Percentiles rank a stretch among this genome's conserved stretches.
phyloP scores from a whole-genome alignment of 192 early-diverging fungal species.

The Rhizophlyctis rosea region DNA sequence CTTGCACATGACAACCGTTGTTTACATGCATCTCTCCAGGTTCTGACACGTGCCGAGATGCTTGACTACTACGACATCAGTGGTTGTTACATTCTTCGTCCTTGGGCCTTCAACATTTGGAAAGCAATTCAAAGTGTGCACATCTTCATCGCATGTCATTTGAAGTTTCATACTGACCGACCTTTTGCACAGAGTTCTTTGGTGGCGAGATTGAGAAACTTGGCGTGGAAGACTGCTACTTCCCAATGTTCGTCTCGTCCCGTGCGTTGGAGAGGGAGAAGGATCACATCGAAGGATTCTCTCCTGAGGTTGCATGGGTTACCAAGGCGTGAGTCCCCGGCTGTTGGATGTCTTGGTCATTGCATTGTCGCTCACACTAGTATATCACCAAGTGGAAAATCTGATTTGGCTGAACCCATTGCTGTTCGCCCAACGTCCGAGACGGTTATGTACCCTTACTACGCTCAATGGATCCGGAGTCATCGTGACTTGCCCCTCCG shows the following conservation, averaged over 20 bases:
- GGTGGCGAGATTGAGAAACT: constrained; percentile 82
- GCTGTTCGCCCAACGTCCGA: constrained; percentile 99
- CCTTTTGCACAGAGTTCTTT: constrained; percentile 86
- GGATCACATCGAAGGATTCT: constrained; percentile 99
- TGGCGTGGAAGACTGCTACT: constrained; percentile 97
- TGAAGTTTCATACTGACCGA: neutral
- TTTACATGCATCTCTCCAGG: constrained; percentile 41
- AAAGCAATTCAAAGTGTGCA: constrained; percentile 82
- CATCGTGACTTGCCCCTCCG: constrained; percentile 96
- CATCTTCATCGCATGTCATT: neutral
- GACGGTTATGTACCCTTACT: constrained; percentile 99
- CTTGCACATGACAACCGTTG: neutral
- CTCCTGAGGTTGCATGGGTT: constrained; percentile 99
- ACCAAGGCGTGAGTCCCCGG: constrained; percentile 70
- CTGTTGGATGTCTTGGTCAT: too few species aligned
- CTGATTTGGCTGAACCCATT: constrained; percentile 92
- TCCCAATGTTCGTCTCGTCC: constrained; percentile 98
- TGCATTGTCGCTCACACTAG: neutral
- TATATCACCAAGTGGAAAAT: constrained; percentile 54
- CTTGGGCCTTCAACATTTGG: constrained; percentile 95
- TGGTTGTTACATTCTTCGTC: constrained; percentile 98
- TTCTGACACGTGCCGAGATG: constrained; percentile 91
- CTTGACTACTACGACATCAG: constrained; percentile 97
- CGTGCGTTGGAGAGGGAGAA: constrained; percentile 90
- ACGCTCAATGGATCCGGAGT: constrained; percentile 94